Percentiles rank a stretch among this genome's conserved stretches.
phyloP scores from a whole-genome alignment of 139 green algal species.

The Bryopsis sp. region DNA sequence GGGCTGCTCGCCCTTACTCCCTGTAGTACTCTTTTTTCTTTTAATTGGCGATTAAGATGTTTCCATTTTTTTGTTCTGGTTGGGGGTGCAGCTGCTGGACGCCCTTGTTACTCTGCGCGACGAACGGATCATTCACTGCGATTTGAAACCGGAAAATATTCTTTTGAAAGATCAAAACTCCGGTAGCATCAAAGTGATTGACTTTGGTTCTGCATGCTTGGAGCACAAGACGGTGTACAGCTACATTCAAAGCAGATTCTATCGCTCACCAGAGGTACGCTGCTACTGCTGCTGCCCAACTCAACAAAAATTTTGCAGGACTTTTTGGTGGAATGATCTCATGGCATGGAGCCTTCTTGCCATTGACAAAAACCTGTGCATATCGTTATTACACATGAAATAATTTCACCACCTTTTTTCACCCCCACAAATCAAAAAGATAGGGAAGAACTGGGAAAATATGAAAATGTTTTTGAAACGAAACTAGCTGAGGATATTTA shows the following conservation, averaged over 20 bases:
- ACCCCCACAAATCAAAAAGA: too few species aligned
- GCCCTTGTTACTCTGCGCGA: constrained; percentile 71
- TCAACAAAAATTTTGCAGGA: too few species aligned
- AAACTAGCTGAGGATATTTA: too few species aligned
- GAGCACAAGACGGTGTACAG: constrained; percentile 84
- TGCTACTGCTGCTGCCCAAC: neutral
- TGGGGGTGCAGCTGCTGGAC: constrained; percentile 71
- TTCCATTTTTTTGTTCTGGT: neutral
- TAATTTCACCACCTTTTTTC: too few species aligned
- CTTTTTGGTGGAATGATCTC: too few species aligned
- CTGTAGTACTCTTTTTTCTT: too few species aligned
- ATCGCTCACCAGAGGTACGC: constrained; percentile 78
- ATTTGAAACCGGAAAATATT: constrained; percentile 99
- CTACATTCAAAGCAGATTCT: constrained; percentile 97
- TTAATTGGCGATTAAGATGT: neutral
- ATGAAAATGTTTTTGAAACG: too few species aligned
- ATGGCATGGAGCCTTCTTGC: too few species aligned
- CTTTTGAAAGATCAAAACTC: constrained; percentile 46
- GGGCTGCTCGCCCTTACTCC: too few species aligned
- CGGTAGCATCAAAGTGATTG: constrained; percentile 91
- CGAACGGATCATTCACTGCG: constrained; percentile 91
- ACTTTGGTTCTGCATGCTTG: constrained; percentile 96
- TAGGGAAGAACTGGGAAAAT: too few species aligned
- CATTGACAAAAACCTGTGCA: too few species aligned
- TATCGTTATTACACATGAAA: too few species aligned